Percentiles rank a stretch among this genome's conserved stretches.
Evolutionary conservation across 331 rosid species (phyloP).

Genomic region (Acacia pycnantha): DNA sequence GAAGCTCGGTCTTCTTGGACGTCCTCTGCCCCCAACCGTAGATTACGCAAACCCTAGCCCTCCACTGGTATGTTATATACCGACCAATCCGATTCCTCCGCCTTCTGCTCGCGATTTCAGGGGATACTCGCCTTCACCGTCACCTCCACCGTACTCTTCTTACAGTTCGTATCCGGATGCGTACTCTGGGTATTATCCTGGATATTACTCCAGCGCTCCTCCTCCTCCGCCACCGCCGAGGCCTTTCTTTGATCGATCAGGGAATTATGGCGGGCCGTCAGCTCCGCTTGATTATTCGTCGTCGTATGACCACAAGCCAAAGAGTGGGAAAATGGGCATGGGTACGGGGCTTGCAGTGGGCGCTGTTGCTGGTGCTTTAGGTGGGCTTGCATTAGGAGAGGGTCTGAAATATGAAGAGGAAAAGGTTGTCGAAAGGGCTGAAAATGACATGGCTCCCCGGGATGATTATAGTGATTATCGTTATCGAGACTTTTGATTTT

Average conservation of each 20-base stretch:
- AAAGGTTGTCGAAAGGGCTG: conserved; percentile 60
- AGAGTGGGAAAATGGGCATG: conserved; percentile 51
- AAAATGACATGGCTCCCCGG: conserved; percentile 44
- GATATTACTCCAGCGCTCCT: conserved; percentile 59
- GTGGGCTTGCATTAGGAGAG: conserved; percentile 74
- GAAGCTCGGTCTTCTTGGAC: conserved; percentile 63
- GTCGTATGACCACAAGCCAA: conserved; percentile 59
- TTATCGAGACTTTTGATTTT: conserved; percentile 52
- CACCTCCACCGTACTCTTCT: conserved; percentile 48
- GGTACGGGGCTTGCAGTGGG: conserved; percentile 74
- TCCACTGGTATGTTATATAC: conserved; percentile 39
- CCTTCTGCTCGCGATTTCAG: conserved; percentile 53
- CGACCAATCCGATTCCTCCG: conserved; percentile 42
- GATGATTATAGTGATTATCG: conserved; percentile 62
- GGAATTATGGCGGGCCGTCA: conserved; percentile 55
- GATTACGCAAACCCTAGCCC: conserved; percentile 52
- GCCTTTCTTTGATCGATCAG: conserved; percentile 64
- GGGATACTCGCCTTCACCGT: conserved; percentile 45
- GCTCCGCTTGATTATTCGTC: conserved; percentile 72
- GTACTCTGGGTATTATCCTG: conserved; percentile 51
- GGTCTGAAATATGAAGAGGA: conserved; percentile 71
- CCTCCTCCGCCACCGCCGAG: conserved; percentile 65
- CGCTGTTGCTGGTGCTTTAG: conserved; percentile 69
- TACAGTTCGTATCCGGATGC: conserved; percentile 60
- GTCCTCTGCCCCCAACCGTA: conserved; percentile 44